These are phyloP conservation scores for Ceriops zippeliana DNA, from an alignment of 345 rosid species.

Conservation along the genomic window DNA sequence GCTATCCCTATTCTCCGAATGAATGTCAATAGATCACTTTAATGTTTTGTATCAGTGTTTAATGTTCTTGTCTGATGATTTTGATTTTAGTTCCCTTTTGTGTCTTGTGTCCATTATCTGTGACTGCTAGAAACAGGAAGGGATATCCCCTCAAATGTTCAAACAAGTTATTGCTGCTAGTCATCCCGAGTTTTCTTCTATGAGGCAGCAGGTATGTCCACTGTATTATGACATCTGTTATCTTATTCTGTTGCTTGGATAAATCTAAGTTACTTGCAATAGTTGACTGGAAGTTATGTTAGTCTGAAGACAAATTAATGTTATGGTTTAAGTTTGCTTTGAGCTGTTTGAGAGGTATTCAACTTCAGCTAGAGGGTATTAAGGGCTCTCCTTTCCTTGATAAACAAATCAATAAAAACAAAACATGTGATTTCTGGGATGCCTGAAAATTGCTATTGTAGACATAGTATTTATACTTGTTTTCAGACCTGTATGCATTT, in stretches of 20 bases:
- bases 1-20: too few species aligned
- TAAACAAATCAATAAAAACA: too few species aligned
- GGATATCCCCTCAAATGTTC: slow-evolving; percentile 96
- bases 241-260: not conserved
- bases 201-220: slow-evolving; percentile 86
- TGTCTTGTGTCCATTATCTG: not conserved
- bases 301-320: not conserved
- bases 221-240: not conserved
- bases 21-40: too few species aligned
- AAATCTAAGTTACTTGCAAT: not conserved
- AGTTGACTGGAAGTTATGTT: not conserved
- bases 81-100: not conserved
- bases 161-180: slow-evolving; percentile 91
- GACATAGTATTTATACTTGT: too few species aligned
- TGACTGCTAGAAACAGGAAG: slow-evolving; percentile 74
- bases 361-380: not conserved
- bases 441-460: too few species aligned
- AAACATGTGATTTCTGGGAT: too few species aligned
- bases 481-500: too few species aligned
- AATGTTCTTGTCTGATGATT: not conserved
- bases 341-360: not conserved
- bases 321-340: not conserved
- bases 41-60: too few species aligned
- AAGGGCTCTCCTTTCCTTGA: not conserved
- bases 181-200: slow-evolving; percentile 87